Percentiles rank a stretch among this genome's conserved stretches.
phyloP scores from a whole-genome alignment of 805 yeast species.

The Priceomyces carsonii region DNA sequence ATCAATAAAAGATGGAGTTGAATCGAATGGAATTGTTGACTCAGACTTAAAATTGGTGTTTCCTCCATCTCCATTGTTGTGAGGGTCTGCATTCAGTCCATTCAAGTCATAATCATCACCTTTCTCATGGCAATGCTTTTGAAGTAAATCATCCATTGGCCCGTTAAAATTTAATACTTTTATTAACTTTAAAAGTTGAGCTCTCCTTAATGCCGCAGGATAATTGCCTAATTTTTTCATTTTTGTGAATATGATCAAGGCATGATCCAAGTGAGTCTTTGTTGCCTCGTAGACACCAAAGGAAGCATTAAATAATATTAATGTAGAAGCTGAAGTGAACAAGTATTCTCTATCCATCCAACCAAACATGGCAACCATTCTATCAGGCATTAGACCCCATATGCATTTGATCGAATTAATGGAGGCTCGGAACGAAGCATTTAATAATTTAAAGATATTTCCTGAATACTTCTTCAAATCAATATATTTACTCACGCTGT shows the following conservation, averaged over 20 bases:
- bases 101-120: constrained; percentile 6
- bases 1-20: too few species aligned
- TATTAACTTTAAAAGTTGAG: constrained; percentile 66
- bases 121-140: constrained; percentile 56
- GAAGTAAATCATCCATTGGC: constrained; percentile 55
- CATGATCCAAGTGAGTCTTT: constrained; percentile 68
- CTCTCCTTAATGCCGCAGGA: constrained; percentile 75
- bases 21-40: too few species aligned
- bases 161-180: constrained; percentile 69
- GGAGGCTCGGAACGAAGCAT: constrained; percentile 79
- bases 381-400: constrained; percentile 74
- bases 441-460: constrained; percentile 64
- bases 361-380: constrained; percentile 83
- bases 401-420: constrained; percentile 71
- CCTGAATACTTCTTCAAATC: constrained; percentile 69
- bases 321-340: constrained; percentile 73
- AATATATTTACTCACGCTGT: constrained; percentile 49
- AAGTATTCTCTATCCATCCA: constrained; percentile 85
- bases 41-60: too few species aligned
- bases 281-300: constrained; percentile 83
- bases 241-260: constrained; percentile 64
- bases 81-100: background rate
- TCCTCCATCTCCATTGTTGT: too few species aligned
- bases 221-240: constrained; percentile 79
- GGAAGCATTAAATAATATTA: constrained; percentile 72